phyloP scores from a whole-genome alignment of 2,329 filamentous ascomycete species.

The Cytospora leucostoma region DNA sequence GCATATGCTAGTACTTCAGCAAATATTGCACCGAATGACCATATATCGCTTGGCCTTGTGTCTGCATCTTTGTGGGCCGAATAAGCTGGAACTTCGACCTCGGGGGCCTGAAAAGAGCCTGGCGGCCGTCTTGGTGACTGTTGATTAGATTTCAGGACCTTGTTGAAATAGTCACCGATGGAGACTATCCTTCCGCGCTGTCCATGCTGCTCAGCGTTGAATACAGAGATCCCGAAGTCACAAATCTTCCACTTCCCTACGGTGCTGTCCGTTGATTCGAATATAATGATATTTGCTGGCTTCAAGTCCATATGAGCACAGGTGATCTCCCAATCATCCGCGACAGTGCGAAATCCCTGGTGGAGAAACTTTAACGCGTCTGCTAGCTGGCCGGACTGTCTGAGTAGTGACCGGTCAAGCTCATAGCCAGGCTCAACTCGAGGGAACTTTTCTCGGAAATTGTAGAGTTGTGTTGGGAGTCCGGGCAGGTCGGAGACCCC shows the following conservation, averaged over 20 bases:
- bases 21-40: slow-evolving; percentile 25
- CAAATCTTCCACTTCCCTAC: slow-evolving; percentile 26
- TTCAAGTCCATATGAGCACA: slow-evolving; percentile 27
- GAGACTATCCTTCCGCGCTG: background rate
- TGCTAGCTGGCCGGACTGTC: slow-evolving; percentile 20
- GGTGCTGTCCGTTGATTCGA: background rate
- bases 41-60: slow-evolving; percentile 15
- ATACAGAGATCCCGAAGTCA: slow-evolving; percentile 28
- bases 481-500: background rate
- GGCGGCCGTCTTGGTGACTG: slow-evolving; percentile 11
- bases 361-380: slow-evolving; percentile 26
- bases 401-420: slow-evolving; percentile 12
- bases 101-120: slow-evolving; percentile 22
- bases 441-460: slow-evolving; percentile 12
- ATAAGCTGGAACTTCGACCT: slow-evolving; percentile 9
- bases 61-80: background rate
- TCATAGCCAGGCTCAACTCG: background rate
- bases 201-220: slow-evolving; percentile 5
- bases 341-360: slow-evolving; percentile 13
- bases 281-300: slow-evolving; percentile 25
- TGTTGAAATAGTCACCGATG: slow-evolving; percentile 18
- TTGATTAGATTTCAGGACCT: slow-evolving; percentile 5
- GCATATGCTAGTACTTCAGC: slow-evolving; percentile 24
- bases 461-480: slow-evolving; percentile 4
- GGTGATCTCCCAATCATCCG: slow-evolving; percentile 16